These are phyloP conservation scores for Monascus ruber DNA, from an alignment of 2,329 filamentous ascomycete genomes.

Conservation along the genomic window DNA sequence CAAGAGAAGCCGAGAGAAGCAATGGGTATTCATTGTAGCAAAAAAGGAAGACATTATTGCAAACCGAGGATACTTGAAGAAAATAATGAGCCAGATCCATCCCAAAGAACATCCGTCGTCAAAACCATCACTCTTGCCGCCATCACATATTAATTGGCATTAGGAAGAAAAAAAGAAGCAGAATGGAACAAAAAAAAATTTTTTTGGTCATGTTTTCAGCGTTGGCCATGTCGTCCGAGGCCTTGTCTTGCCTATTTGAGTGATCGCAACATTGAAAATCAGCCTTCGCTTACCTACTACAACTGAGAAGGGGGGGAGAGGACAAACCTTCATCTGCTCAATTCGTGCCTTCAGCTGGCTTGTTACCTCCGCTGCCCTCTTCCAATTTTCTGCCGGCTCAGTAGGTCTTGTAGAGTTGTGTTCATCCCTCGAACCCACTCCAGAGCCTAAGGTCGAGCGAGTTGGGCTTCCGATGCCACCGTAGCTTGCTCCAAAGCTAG, in stretches of 20 bases:
- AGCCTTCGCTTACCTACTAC: background rate
- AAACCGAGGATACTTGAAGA: background rate
- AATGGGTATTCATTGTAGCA: background rate
- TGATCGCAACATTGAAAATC: background rate
- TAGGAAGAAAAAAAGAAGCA: constrained; percentile 7
- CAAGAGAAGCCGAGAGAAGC: background rate
- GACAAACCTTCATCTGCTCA: constrained; percentile 80
- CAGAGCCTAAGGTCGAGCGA: constrained; percentile 23
- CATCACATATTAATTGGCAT: background rate
- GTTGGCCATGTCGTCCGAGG: constrained; percentile 25
- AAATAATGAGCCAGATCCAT: background rate
- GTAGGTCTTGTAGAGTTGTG: constrained; percentile 18
- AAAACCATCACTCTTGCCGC: background rate
- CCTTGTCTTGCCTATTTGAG: constrained; percentile 33
- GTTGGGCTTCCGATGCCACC: constrained; percentile 29
- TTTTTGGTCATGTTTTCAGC: constrained; percentile 21
- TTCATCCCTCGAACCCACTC: constrained; percentile 25
- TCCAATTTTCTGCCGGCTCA: constrained; percentile 82
- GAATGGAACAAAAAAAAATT: constrained; percentile 6
- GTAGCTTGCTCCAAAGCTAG: constrained; percentile 25
- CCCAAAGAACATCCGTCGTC: background rate
- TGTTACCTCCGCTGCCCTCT: constrained; percentile 90
- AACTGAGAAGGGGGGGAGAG: background rate
- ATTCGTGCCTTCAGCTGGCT: constrained; percentile 95
- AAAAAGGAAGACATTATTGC: no score